A percentile compares a stretch with the other conserved stretches of the same genome.
Conservation (phyloP, 345 rosid genomes). For the Acer negundo region DNA sequence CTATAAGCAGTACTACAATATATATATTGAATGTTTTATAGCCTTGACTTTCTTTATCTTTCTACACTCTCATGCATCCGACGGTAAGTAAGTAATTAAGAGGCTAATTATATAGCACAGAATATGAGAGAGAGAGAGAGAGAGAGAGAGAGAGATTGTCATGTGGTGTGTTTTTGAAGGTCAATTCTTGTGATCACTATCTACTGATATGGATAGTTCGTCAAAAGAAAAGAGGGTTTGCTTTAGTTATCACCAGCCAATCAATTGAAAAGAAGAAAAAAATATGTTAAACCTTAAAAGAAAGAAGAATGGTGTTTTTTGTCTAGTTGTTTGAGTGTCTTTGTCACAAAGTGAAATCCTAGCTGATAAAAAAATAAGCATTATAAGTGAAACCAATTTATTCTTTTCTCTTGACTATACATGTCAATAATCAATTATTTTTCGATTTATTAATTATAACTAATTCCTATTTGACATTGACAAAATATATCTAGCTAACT, state of each 20-base stretch:
- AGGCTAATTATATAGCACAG: neutral
- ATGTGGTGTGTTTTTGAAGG: slow-evolving; percentile 28
- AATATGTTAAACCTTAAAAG: neutral
- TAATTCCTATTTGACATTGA: neutral
- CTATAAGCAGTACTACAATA: neutral
- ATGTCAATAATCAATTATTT: neutral
- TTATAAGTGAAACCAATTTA: neutral
- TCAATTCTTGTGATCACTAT: slow-evolving; percentile 20
- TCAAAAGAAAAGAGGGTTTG: neutral
- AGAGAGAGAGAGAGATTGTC: neutral
- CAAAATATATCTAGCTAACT: too few relatives aligned
- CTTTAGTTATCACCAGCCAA: slow-evolving; percentile 23
- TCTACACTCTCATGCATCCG: neutral
- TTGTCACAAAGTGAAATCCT: neutral
- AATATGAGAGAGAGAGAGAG: neutral
- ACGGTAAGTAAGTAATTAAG: neutral
- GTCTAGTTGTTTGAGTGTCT: slow-evolving; percentile 22
- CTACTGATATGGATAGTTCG: slow-evolving; percentile 34
- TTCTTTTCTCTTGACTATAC: neutral
- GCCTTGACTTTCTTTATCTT: neutral
- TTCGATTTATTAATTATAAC: too few relatives aligned
- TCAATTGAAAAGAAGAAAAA: neutral
- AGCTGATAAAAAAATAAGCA: neutral
- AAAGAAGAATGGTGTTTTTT: slow-evolving; percentile 13
- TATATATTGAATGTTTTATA: neutral